These are phyloP conservation scores for Talaromyces sp. DNA, from an alignment of 2,329 filamentous ascomycete species.

Conservation along the genomic window DNA sequence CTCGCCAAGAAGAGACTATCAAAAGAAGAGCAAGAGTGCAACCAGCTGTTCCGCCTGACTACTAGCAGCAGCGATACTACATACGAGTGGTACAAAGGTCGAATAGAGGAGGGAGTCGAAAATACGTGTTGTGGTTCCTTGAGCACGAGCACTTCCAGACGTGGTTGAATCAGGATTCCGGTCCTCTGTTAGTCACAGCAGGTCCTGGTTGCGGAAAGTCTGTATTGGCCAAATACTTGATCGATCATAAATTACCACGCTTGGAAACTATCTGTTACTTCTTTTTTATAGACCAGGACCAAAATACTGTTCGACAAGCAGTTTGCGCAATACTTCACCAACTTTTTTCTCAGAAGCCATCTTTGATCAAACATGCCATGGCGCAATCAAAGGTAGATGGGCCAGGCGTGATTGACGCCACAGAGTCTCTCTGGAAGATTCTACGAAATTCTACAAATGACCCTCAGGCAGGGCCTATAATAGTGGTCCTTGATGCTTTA, in stretches of 20 bases:
- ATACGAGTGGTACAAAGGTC: conserved; percentile 11
- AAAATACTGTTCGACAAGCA: conserved; percentile 29
- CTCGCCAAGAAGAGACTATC: not conserved
- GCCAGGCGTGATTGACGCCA: conserved; percentile 15
- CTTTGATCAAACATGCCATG: conserved; percentile 30
- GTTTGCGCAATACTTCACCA: conserved; percentile 40
- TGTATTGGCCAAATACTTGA: conserved; percentile 4
- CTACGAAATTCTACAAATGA: conserved; percentile 22
- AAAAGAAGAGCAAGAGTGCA: conserved; percentile 6
- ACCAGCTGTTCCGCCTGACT: conserved; percentile 7
- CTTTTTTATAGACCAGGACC: conserved; percentile 39
- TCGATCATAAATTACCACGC: conserved; percentile 20
- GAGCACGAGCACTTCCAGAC: conserved; percentile 12
- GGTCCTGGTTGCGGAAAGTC: conserved; percentile 10
- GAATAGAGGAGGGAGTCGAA: conserved; percentile 28
- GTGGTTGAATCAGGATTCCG: conserved; percentile 8
- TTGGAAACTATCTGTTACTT: conserved; percentile 35
- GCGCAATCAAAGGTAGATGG: conserved; percentile 20
- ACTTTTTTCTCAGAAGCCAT: conserved; percentile 26
- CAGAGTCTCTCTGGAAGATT: conserved; percentile 28
- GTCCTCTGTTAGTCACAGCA: conserved; percentile 4
- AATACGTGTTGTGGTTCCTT: conserved; percentile 19
- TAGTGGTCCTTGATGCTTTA: conserved; percentile 36
- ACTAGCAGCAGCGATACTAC: not conserved
- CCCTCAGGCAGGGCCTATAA: conserved; percentile 21